Base-by-base conservation (phyloP, 75 land plant species). In the Picea sitchensis region DNA sequence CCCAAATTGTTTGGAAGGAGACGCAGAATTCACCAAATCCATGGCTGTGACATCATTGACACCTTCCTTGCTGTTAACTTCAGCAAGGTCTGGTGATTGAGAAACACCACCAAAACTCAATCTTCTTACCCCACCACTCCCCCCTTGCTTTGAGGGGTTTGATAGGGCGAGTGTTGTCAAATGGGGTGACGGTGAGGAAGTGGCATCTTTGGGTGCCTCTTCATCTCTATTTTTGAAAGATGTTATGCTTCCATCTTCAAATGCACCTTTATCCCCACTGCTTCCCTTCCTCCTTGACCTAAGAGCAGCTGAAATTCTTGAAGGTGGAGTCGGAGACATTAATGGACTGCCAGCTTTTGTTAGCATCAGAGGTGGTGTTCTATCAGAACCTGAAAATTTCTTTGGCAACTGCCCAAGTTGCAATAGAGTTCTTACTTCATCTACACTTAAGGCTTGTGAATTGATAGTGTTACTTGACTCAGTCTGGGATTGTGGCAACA, bases 321-420 rank as follows among this genome's bases (percentile, higher is more conserved):
- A 69, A 69, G 73, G 73, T 69, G 73, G 54, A 69, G 73, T 69
- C 5, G 73, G 73, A 1, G 54, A 69, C 20, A 47, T 69, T 36
- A 41, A 41, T 17, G 47, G 73, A 20, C 51, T 41, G 2, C 11
- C 18, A 18, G 21, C 17, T 18, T 44, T 47, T 44, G 9, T 71
- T 71, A n/a, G 51, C 54, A 44, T 44, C 51, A n/a, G 73, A 41
- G 4, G 3, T 71, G 73, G 73, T 8, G 26, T 71, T 71, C 23
- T 71, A 41, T 44, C 73, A 51, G 56, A 51, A 1, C 11, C 11
- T 51, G 0, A 2, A 51, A 51, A 51, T 51, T 51, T 11, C 56
- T 51, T 51, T 51, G 56, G 56, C 11, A 9, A 51, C 12, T 51
- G 11, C 56, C 56, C 56, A 51, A 11, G 56, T 12, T 51, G 56